Evolutionary conservation across 371 early-diverging fungal species (phyloP).

Genomic region (Syncephalastrum racemosum): DNA sequence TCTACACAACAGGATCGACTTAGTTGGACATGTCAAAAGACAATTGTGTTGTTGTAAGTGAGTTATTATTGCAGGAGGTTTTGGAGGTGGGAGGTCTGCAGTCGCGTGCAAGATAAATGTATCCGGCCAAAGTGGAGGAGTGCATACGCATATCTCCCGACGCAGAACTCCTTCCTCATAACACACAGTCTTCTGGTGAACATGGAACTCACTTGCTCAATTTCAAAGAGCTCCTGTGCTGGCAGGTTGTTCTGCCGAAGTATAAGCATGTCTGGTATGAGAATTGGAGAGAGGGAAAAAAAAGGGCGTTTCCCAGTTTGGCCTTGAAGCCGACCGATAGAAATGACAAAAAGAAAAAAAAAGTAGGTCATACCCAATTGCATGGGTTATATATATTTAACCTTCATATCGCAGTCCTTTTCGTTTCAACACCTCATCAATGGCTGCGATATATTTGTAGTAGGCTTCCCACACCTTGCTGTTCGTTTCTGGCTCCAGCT

Average conservation of each 20-base stretch:
- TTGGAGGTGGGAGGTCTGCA: too few species aligned
- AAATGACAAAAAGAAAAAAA: neutral
- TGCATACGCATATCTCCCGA: conserved; percentile 2
- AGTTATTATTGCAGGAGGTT: too few species aligned
- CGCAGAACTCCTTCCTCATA: too few species aligned
- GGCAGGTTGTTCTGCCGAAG: conserved; percentile 13
- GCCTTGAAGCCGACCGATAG: neutral
- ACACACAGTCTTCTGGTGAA: neutral
- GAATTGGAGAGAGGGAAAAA: conserved; percentile 4
- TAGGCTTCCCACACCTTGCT: conserved; percentile 49
- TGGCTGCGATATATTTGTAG: conserved; percentile 31
- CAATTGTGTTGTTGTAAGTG: too few species aligned
- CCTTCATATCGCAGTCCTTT: conserved; percentile 45
- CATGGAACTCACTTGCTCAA: conserved; percentile 7
- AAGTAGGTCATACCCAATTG: conserved; percentile 5
- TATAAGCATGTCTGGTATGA: conserved; percentile 10
- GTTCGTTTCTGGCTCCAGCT: conserved; percentile 16
- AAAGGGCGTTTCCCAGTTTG: conserved; percentile 1
- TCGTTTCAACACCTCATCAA: conserved; percentile 38
- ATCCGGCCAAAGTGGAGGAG: neutral
- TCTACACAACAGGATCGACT: conserved; percentile 10
- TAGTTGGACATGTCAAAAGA: too few species aligned
- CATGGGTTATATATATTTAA: conserved; percentile 1
- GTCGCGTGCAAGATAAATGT: conserved; percentile 5
- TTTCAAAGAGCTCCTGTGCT: conserved; percentile 12